Evolutionary conservation across 768 basidiomycete genomes (phyloP).

Genomic region (Naganishia randhawae): DNA sequence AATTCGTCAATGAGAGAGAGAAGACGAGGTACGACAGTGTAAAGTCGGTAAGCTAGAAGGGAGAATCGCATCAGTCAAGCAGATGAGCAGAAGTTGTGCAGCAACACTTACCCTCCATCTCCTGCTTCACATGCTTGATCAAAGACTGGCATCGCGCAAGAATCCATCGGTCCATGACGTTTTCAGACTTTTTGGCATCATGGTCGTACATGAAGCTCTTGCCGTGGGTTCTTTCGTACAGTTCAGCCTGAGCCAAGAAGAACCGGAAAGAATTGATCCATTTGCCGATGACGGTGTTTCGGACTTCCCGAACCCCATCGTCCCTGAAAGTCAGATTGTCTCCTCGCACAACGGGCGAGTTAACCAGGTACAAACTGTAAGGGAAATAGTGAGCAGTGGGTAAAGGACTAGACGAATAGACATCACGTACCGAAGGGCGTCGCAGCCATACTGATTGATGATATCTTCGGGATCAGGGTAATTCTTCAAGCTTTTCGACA

Average conservation of each 20-base stretch:
- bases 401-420: neutral
- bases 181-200: conserved; percentile 74
- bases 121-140: conserved; percentile 81
- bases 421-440: conserved; percentile 71
- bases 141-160: conserved; percentile 96
- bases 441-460: conserved; percentile 87
- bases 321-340: conserved; percentile 98
- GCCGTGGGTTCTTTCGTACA: conserved; percentile 75
- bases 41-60: conserved; percentile 73
- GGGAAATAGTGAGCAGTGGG: neutral
- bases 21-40: conserved; percentile 93
- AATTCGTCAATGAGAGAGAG: conserved; percentile 89
- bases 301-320: conserved; percentile 93
- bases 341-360: conserved; percentile 95
- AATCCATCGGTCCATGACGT: conserved; percentile 99
- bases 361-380: conserved; percentile 89
- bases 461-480: conserved; percentile 93
- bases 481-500: conserved; percentile 96
- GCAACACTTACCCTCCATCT: conserved; percentile 72
- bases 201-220: conserved; percentile 79
- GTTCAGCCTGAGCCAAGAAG: conserved; percentile 88
- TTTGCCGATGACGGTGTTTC: conserved; percentile 91
- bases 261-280: conserved; percentile 99
- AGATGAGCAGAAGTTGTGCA: neutral
- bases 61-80: neutral